These are phyloP conservation scores for Myxozyma geophila DNA, from an alignment of 805 yeast genomes.

Conservation along the genomic window DNA sequence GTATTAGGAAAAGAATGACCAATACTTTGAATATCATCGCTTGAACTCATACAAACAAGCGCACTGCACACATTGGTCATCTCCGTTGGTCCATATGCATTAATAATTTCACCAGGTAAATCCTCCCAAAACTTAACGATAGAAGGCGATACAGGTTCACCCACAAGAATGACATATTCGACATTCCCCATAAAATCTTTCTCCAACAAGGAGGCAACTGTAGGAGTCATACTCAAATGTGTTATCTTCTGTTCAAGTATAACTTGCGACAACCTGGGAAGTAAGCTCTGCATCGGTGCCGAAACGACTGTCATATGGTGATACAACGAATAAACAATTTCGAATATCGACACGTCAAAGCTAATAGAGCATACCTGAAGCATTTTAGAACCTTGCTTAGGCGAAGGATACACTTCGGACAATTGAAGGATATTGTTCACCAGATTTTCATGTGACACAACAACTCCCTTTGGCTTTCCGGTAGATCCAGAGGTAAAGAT, in stretches of 20 bases:
- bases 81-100: slow-evolving; percentile 40
- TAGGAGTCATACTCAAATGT: slow-evolving; percentile 39
- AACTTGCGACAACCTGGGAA: slow-evolving; percentile 29
- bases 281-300: slow-evolving; percentile 21
- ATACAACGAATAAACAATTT: slow-evolving; percentile 32
- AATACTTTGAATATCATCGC: slow-evolving; percentile 30
- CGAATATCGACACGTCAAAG: slow-evolving; percentile 40
- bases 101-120: slow-evolving; percentile 27
- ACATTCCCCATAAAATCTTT: slow-evolving; percentile 55
- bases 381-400: slow-evolving; percentile 19
- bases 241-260: slow-evolving; percentile 23
- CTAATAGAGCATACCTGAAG: slow-evolving; percentile 38
- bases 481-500: slow-evolving; percentile 41
- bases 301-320: slow-evolving; percentile 32
- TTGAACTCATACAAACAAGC: slow-evolving; percentile 11
- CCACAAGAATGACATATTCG: slow-evolving; percentile 18
- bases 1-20: slow-evolving; percentile 36
- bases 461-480: slow-evolving; percentile 40
- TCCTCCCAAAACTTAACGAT: slow-evolving; percentile 9
- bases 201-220: slow-evolving; percentile 80
- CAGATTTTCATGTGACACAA: slow-evolving; percentile 35
- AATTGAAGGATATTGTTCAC: slow-evolving; percentile 36
- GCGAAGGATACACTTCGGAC: slow-evolving; percentile 21
- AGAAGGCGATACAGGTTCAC: slow-evolving; percentile 19
- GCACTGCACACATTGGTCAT: slow-evolving; percentile 38